Base-by-base conservation (phyloP, 495 filamentous ascomycete genomes). In the Penicillium alfredii region DNA sequence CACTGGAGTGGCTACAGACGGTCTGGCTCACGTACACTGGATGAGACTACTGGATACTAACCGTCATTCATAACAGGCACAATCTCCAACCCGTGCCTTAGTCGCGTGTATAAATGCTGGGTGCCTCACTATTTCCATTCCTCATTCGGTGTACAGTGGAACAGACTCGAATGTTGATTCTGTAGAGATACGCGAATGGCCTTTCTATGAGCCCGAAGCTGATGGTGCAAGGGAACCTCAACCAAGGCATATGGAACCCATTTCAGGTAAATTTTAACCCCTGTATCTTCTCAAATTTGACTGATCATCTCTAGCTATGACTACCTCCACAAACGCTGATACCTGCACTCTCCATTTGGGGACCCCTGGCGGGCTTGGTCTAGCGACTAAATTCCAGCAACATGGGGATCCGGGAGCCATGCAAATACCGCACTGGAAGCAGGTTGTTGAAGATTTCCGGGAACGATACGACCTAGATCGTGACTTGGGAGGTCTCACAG, bases 381-480 rank as follows among this genome's bases (percentile, higher is more conserved):
- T 30, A 12, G 18, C 31, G 0, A 40, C 40, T 8, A 26, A 37
- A 4, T 30, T 63, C 4, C 12, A 32, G 8, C 13, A 33, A 30
- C 16, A 33, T 8, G 30, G 37, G 19, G 17, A 26, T 8, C 12
- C 27, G n/a, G 20, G 12, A 7, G 13, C 19, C 3, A 28, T 44
- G 5, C 30, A 31, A 11, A 14, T 18, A 13, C 45, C 60, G 8
- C 41, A 45, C 4, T 71, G 67, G 67, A 59, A 44, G 23, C 48
- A 48, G 9, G 31, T 55, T 8, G 7, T 68, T 9, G 57, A 61
- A 7, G 50, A 57, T 4, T 37, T 55, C n/a, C 47, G 56, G 6
- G 64, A 69, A 10, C 51, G 52, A 35, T 76, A 64, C 44, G 69
- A 71, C 33, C 46, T 63, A n/a, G 54, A 66, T 9, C 55, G 59